Evolutionary conservation across 2,329 filamentous ascomycete species (phyloP), one percentile per base, ranked within the genome.

Genomic region (Arthrobotrys iridis): DNA sequence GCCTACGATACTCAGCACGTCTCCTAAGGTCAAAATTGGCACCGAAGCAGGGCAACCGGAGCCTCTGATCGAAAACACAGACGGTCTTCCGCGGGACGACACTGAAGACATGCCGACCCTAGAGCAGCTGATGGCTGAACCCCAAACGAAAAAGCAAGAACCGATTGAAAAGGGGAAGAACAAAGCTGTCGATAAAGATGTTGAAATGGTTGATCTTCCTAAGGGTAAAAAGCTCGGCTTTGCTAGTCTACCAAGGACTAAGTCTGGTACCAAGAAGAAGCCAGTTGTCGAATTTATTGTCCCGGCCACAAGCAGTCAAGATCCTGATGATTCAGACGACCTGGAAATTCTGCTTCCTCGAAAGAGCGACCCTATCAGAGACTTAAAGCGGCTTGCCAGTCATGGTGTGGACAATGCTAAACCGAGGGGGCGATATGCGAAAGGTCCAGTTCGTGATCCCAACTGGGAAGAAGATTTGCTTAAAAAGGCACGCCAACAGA

Each of bases 401-500:
- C 50, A 55, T 1, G 50, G 50, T 6, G 50, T 37, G 22, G 50
- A 55, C 30, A 28, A 22, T 5, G 50, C 5, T 3, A 55, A 55
- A 37, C 50, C 11, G 28, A 55, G 50, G 10, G 50, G 50, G 2
- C 43, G 55, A 10, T 37, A 24, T 35, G 41, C 43, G n/a, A 88
- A 84, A 77, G 80, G 89, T 24, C 84, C 87, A 71, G 83, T 84
- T n/a, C 86, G 92, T 1, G 93, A 88, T 5, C 84, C 86, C 0
- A 87, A 95, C 78, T 85, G 97, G 63, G 88, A 93, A 48, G 83
- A 85, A 7, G 86, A 85, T 33, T 84, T 98, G 5, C 85, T 90
- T 37, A 87, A 88, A 77, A 89, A 89, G 75, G 93, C 93, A 4
- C 88, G 92, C 46, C 86, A 90, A 74, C 95, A 99, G 82, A 93